These are phyloP conservation scores for Solanum paucissectum DNA, from an alignment of 257 asterid species.

Conservation along the genomic window DNA sequence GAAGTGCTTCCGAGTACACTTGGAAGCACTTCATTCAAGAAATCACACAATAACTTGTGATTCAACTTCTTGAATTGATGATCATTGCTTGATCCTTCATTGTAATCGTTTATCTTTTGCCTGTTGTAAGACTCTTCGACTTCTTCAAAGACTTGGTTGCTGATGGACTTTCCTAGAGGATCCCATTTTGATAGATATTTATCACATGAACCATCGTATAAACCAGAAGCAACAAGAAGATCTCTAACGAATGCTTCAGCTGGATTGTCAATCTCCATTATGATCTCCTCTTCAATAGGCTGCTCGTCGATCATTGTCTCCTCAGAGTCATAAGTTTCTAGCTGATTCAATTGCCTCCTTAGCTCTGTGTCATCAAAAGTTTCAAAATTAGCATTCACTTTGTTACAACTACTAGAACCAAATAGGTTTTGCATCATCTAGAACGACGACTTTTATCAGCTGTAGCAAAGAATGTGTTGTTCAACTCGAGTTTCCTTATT, in stretches of 20 bases:
- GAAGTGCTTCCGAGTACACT: conserved; percentile 35
- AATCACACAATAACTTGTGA: conserved; percentile 54
- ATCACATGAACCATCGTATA: conserved; percentile 53
- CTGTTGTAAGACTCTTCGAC: conserved; percentile 38
- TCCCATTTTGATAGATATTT: conserved; percentile 64
- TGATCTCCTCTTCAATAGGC: conserved; percentile 30
- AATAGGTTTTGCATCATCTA: background rate
- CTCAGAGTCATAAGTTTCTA: conserved; percentile 41
- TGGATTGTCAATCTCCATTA: conserved; percentile 41
- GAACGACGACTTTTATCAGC: background rate
- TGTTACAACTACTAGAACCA: background rate
- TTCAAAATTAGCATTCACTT: background rate
- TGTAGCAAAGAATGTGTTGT: background rate
- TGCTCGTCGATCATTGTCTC: conserved; percentile 38
- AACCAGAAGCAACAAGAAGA: conserved; percentile 72
- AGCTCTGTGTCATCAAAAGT: conserved; percentile 33
- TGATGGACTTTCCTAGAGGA: conserved; percentile 62
- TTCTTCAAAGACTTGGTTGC: conserved; percentile 60
- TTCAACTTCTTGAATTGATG: conserved; percentile 10
- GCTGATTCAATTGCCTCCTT: conserved; percentile 61
- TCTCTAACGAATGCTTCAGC: conserved; percentile 71
- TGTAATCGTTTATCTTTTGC: conserved; percentile 17
- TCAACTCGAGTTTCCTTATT: background rate
- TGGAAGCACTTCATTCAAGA: conserved; percentile 76
- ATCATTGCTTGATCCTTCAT: conserved; percentile 1